A percentile compares a stretch with the other conserved stretches of the same genome.
Conservation (phyloP, 225 moss, liverwort and hornwort species). For the Pseudisothecium myosuroides region DNA sequence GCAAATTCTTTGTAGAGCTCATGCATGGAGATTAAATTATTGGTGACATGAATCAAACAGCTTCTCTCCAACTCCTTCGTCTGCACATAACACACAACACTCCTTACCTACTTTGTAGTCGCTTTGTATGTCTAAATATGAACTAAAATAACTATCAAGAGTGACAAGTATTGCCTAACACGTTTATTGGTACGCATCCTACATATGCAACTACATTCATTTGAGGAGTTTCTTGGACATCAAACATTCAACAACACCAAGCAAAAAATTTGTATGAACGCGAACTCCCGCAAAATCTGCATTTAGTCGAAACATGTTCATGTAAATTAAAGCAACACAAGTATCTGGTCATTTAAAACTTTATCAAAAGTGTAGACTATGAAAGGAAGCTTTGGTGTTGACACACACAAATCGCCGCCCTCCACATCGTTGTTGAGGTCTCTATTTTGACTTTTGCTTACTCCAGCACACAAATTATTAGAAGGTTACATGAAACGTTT, state of each 20-base stretch:
- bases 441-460: background rate
- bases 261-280: background rate
- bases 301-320: background rate
- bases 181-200: background rate
- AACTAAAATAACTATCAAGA: background rate
- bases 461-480: background rate
- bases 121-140: background rate
- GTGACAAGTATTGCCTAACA: background rate
- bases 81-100: background rate
- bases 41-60: background rate
- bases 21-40: background rate
- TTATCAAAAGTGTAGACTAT: background rate
- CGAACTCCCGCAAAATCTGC: background rate
- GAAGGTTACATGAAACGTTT: background rate
- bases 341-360: background rate
- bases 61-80: background rate
- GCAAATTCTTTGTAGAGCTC: background rate
- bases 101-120: background rate
- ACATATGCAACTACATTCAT: background rate
- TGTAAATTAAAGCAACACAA: background rate
- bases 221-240: background rate
- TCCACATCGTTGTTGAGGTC: background rate
- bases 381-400: background rate
- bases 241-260: background rate
- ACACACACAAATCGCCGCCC: background rate